Conservation (phyloP, 2,329 filamentous ascomycete genomes). For the Cyclaneusma minus region DNA sequence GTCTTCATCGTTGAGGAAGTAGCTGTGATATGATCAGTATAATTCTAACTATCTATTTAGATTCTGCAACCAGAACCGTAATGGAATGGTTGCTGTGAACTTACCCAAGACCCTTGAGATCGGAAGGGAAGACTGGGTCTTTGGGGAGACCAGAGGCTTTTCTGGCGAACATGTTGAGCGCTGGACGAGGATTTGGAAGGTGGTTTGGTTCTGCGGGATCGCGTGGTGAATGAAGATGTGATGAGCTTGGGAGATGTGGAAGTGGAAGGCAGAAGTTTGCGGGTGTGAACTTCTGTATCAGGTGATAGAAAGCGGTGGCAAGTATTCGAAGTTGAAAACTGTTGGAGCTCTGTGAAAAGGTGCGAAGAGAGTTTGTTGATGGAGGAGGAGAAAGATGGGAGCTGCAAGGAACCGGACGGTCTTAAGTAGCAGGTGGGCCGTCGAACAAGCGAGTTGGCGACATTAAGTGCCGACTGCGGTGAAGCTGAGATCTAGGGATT, state of each 20-base stretch:
- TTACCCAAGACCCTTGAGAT: conserved; percentile 61
- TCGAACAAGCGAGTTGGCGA: too few species aligned
- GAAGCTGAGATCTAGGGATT: too few species aligned
- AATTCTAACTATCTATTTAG: too few species aligned
- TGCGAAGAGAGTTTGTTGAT: too few species aligned
- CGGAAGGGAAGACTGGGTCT: conserved; percentile 49
- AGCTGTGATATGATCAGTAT: conserved; percentile 30
- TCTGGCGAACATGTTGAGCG: conserved; percentile 59
- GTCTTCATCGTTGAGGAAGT: conserved; percentile 62
- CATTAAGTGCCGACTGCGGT: too few species aligned
- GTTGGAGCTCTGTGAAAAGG: too few species aligned
- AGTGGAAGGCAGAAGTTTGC: neutral
- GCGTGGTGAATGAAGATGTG: neutral
- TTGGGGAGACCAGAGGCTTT: conserved; percentile 50
- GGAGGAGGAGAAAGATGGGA: too few species aligned
- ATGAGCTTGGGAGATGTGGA: neutral
- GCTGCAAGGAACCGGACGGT: too few species aligned
- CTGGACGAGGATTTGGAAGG: neutral
- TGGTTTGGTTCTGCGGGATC: neutral
- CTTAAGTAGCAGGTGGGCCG: too few species aligned
- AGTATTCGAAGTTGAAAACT: too few species aligned
- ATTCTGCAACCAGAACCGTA: conserved; percentile 3
- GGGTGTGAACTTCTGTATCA: too few species aligned
- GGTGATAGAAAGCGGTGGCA: too few species aligned
- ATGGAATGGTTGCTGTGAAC: conserved; percentile 9